Conservation (phyloP, 176 grass and related monocot species). For the Pontederia paniculata region DNA sequence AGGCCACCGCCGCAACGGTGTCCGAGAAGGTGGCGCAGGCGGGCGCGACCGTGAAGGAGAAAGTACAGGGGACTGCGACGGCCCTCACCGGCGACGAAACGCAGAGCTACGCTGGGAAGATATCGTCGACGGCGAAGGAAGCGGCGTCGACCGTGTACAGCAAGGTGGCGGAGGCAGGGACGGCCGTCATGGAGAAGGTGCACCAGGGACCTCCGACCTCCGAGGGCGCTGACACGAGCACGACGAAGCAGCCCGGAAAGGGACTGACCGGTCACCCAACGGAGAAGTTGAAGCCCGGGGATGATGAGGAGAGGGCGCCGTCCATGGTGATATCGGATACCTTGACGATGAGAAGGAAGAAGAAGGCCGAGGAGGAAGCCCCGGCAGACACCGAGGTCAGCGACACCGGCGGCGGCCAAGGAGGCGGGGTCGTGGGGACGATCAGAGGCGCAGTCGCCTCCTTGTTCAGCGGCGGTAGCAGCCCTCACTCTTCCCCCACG, state of each 20-base stretch:
- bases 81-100: not conserved
- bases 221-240: conserved; percentile 26
- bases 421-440: conserved; percentile 13
- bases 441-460: conserved; percentile 43
- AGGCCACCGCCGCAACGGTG: conserved; percentile 30
- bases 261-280: conserved; percentile 37
- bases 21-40: conserved; percentile 52
- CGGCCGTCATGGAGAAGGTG: not conserved
- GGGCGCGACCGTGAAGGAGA: conserved; percentile 28
- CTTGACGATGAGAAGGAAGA: conserved; percentile 44
- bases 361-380: conserved; percentile 16
- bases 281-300: conserved; percentile 63
- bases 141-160: too few species aligned
- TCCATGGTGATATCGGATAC: conserved; percentile 47
- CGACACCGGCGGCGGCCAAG: not conserved
- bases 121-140: too few species aligned
- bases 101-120: too few species aligned
- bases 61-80: conserved; percentile 21
- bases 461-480: conserved; percentile 35
- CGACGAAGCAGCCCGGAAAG: not conserved
- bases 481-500: not conserved
- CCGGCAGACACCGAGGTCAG: conserved; percentile 10
- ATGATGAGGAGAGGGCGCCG: conserved; percentile 49
- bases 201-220: not conserved
- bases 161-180: not conserved